Conservation (phyloP, 2,329 filamentous ascomycete species). For the Ophiosphaerella korrae region DNA sequence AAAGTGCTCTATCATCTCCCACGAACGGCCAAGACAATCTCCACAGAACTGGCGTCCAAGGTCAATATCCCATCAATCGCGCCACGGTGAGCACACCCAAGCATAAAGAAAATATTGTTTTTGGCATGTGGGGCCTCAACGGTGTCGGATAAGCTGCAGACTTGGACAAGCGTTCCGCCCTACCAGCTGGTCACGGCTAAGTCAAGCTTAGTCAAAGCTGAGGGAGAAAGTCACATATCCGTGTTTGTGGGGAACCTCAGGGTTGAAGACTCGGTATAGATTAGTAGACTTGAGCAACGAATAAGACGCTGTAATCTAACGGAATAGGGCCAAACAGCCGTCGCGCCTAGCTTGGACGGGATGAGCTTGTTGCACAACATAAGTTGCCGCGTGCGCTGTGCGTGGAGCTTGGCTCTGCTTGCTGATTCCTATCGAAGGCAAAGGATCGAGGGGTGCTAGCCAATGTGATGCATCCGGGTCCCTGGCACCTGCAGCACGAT, state of each 20-base stretch:
- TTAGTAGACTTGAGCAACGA: slow-evolving; percentile 5
- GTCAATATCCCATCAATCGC: too few relatives aligned
- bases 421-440: background rate
- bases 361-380: slow-evolving; percentile 12
- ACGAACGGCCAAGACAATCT: too few relatives aligned
- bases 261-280: slow-evolving; percentile 4
- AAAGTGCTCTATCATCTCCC: slow-evolving; percentile 1
- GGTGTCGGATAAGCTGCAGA: background rate
- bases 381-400: slow-evolving; percentile 13
- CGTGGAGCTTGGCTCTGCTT: slow-evolving; percentile 7
- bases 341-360: slow-evolving; percentile 3
- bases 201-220: slow-evolving; percentile 10
- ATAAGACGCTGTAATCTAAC: slow-evolving; percentile 1
- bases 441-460: slow-evolving; percentile 10
- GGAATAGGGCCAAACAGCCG: slow-evolving; percentile 6
- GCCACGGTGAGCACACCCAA: too few relatives aligned
- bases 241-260: slow-evolving; percentile 21
- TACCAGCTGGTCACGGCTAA: slow-evolving; percentile 4
- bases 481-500: slow-evolving; percentile 17
- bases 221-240: slow-evolving; percentile 17
- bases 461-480: slow-evolving; percentile 28
- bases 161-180: slow-evolving; percentile 5
- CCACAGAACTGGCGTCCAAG: too few relatives aligned
- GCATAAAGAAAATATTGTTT: too few relatives aligned
- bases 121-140: background rate